These are phyloP conservation scores for Rosellinia necatrix DNA, from an alignment of 2,329 filamentous ascomycete genomes.

Conservation along the genomic window DNA sequence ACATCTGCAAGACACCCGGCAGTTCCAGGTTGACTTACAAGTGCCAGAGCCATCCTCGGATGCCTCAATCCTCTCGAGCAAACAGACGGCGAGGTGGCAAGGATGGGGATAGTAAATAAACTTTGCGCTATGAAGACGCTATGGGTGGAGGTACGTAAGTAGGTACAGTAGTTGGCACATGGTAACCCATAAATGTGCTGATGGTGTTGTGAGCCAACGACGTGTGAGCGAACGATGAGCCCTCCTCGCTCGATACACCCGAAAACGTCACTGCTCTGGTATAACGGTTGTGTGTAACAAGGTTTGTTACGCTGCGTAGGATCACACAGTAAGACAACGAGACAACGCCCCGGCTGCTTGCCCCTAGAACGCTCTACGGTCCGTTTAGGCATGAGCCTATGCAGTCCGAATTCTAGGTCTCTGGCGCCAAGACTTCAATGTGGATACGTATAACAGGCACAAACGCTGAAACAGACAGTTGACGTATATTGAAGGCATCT, in stretches of 20 bases:
- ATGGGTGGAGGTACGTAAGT: constrained; percentile 19
- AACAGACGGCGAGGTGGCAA: constrained; percentile 15
- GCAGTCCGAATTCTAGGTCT: constrained; percentile 13
- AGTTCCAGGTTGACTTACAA: too few relatives aligned
- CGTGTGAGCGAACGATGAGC: too few relatives aligned
- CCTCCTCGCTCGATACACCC: background rate
- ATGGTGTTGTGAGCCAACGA: background rate
- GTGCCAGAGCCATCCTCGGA: constrained; percentile 1
- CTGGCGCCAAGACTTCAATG: constrained; percentile 17
- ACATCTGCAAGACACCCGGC: constrained; percentile 16
- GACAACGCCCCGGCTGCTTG: too few relatives aligned
- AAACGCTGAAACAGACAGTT: constrained; percentile 10
- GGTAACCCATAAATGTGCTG: constrained; percentile 4
- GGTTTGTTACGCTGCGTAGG: background rate
- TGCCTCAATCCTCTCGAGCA: constrained; percentile 2
- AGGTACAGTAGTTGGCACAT: constrained; percentile 4
- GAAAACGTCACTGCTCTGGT: constrained; percentile 20
- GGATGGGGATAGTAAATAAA: constrained; percentile 33
- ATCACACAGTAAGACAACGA: too few relatives aligned
- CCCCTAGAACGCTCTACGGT: constrained; percentile 4
- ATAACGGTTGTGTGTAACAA: constrained; percentile 10
- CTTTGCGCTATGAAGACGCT: constrained; percentile 30
- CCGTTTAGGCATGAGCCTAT: constrained; percentile 2
- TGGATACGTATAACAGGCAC: constrained; percentile 20
- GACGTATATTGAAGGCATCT: constrained; percentile 18